A percentile compares a stretch with the other conserved stretches of the same genome.
Conservation (phyloP, 1,139 yeast genomes). For the Suhomyces anneliseae region DNA sequence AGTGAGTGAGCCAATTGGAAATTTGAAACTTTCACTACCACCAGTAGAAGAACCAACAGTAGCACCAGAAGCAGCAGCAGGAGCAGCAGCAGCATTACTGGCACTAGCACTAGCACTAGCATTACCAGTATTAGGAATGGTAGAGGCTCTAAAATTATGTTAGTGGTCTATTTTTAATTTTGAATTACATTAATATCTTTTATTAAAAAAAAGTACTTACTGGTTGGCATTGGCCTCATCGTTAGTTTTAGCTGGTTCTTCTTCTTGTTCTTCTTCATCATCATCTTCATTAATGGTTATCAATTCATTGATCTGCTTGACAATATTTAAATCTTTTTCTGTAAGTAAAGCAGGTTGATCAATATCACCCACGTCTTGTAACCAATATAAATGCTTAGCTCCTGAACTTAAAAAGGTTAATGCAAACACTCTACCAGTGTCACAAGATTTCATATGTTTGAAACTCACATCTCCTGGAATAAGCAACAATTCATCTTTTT, state of each 20-base stretch:
- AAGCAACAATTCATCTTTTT: conserved; percentile 69
- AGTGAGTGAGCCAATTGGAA: conserved; percentile 30
- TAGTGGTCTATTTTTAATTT: not conserved
- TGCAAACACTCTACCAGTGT: conserved; percentile 82
- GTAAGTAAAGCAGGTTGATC: conserved; percentile 63
- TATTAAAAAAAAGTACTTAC: conserved; percentile 8
- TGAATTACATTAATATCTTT: not conserved
- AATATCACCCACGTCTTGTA: conserved; percentile 77
- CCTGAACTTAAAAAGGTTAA: conserved; percentile 82
- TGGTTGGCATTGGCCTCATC: conserved; percentile 4
- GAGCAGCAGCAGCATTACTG: not conserved
- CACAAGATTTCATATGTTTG: conserved; percentile 71
- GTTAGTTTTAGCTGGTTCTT: conserved; percentile 6
- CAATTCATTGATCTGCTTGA: conserved; percentile 54
- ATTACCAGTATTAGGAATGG: not conserved
- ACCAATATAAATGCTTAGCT: conserved; percentile 84
- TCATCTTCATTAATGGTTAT: conserved; percentile 44
- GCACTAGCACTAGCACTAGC: not conserved
- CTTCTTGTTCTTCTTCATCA: conserved; percentile 38
- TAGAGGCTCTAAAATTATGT: not conserved
- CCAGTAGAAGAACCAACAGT: no score
- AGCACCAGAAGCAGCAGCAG: not conserved
- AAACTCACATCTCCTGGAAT: conserved; percentile 94
- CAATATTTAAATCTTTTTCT: conserved; percentile 57
- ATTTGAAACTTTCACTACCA: no score